A percentile compares a stretch with the other conserved stretches of the same genome.
Conservation (phyloP, 768 basidiomycete species). For the Cystobasidium ongulense region DNA sequence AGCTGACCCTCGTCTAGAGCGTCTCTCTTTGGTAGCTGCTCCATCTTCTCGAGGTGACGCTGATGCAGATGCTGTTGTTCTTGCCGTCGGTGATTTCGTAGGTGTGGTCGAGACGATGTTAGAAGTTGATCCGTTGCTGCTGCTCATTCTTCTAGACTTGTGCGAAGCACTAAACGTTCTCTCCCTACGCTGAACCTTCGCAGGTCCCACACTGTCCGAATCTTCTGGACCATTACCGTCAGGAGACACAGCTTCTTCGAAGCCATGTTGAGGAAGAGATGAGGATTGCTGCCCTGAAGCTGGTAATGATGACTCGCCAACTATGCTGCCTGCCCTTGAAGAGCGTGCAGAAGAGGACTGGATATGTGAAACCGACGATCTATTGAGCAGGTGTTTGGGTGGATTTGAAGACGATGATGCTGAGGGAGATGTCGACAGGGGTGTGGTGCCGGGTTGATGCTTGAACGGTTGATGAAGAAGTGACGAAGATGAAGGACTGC, state of each 20-base stretch:
- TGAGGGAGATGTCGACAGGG: not conserved
- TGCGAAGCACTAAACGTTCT: not conserved
- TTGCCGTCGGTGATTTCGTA: not conserved
- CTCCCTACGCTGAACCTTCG: not conserved
- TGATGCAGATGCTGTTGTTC: not conserved
- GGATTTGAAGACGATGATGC: not conserved
- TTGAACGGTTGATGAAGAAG: not conserved
- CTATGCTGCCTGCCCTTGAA: slow-evolving; percentile 6
- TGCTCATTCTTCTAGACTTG: not conserved
- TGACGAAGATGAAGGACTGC: not conserved
- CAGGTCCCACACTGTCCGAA: not conserved
- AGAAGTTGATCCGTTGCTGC: not conserved
- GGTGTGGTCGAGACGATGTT: not conserved
- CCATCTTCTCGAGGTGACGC: not conserved
- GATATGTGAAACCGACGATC: slow-evolving; percentile 18
- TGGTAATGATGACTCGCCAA: not conserved
- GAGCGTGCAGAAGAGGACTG: not conserved
- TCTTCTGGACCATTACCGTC: not conserved
- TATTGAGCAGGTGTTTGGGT: not conserved
- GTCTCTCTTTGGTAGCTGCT: not conserved
- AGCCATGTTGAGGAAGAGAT: not conserved
- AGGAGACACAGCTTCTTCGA: not conserved
- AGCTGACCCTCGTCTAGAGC: not conserved
- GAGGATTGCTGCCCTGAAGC: not conserved
- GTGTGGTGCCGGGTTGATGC: not conserved